These are phyloP conservation scores for Butyriboletus loyo DNA, from an alignment of 768 basidiomycete species.

Conservation along the genomic window DNA sequence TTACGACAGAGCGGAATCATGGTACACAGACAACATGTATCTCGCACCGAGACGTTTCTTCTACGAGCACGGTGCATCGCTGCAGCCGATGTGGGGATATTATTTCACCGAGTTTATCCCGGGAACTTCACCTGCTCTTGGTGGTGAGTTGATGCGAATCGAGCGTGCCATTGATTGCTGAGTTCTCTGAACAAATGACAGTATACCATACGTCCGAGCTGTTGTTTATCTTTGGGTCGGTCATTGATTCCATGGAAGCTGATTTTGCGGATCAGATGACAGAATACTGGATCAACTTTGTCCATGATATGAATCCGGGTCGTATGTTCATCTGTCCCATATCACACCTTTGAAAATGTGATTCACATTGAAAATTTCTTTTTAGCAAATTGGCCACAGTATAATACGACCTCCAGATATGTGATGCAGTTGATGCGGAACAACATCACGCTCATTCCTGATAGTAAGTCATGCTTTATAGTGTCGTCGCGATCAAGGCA, in stretches of 20 bases:
- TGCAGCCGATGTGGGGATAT: slow-evolving; percentile 52
- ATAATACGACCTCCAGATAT: slow-evolving; percentile 29
- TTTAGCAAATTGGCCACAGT: slow-evolving; percentile 42
- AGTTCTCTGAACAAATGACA: not conserved
- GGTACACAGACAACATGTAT: slow-evolving; percentile 61
- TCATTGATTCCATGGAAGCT: slow-evolving; percentile 41
- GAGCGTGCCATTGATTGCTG: not conserved
- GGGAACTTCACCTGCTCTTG: slow-evolving; percentile 44
- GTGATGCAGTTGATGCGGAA: slow-evolving; percentile 50
- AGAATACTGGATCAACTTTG: slow-evolving; percentile 56
- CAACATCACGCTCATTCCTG: slow-evolving; percentile 53
- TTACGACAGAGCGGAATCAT: slow-evolving; percentile 53
- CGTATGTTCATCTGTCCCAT: slow-evolving; percentile 31
- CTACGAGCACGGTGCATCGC: slow-evolving; percentile 44
- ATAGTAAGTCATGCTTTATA: slow-evolving; percentile 34
- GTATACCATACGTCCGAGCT: slow-evolving; percentile 18
- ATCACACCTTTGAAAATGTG: not conserved
- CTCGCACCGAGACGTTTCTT: slow-evolving; percentile 49
- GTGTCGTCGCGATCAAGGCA: not conserved
- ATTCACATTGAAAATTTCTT: not conserved
- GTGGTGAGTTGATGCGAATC: slow-evolving; percentile 37
- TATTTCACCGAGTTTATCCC: slow-evolving; percentile 58
- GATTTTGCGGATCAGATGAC: slow-evolving; percentile 47
- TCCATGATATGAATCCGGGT: slow-evolving; percentile 54
- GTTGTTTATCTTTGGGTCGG: slow-evolving; percentile 34